Evolutionary conservation across 2,329 filamentous ascomycete species (phyloP).

Genomic region (Endoconidiophora laricicola): DNA sequence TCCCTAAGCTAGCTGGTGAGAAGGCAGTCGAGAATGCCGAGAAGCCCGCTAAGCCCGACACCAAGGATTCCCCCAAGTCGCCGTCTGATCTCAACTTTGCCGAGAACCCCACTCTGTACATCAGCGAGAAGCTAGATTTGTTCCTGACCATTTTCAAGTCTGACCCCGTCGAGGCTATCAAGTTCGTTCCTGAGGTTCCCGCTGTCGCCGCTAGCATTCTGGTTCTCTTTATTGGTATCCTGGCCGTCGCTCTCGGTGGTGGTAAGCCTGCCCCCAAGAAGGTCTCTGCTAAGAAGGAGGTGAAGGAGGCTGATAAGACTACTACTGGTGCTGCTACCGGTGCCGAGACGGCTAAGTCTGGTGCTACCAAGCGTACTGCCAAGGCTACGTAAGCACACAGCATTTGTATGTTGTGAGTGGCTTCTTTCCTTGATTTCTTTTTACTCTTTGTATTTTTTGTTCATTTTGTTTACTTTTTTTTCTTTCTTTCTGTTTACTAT

Average conservation of each 20-base stretch:
- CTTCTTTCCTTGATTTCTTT: not conserved
- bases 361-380: constrained; percentile 45
- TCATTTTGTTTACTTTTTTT: not conserved
- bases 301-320: constrained; percentile 44
- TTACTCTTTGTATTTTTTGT: not conserved
- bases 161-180: constrained; percentile 69
- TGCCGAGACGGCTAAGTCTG: constrained; percentile 60
- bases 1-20: constrained; percentile 73
- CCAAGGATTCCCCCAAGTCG: constrained; percentile 44
- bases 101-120: constrained; percentile 73
- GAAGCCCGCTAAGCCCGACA: constrained; percentile 53
- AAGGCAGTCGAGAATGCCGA: constrained; percentile 60
- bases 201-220: constrained; percentile 58
- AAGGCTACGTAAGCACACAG: constrained; percentile 22
- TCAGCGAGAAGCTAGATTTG: constrained; percentile 84
- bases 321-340: constrained; percentile 40
- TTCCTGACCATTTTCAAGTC: constrained; percentile 72
- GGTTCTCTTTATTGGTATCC: constrained; percentile 52
- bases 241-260: constrained; percentile 48
- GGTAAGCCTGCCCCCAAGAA: constrained; percentile 59
- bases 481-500: not conserved
- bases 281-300: constrained; percentile 54
- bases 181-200: constrained; percentile 82
- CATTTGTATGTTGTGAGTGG: not conserved
- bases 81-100: constrained; percentile 70